Percentiles rank a stretch among this genome's conserved stretches.
These are phyloP conservation scores for Selenicereus undatus DNA, from an alignment of 148 eudicot genomes.

Conservation along the genomic window DNA sequence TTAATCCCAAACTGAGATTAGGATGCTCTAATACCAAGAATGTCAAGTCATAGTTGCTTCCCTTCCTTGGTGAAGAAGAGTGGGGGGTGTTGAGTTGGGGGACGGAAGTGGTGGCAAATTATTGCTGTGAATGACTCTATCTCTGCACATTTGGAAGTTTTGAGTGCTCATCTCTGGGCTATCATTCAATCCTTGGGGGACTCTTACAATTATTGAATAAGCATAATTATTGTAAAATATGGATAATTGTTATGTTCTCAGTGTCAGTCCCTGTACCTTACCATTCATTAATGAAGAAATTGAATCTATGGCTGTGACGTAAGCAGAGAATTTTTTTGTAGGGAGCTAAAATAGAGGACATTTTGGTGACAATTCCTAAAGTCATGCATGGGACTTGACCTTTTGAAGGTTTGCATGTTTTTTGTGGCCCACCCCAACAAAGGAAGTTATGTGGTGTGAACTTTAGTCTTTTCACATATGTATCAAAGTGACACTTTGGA, in stretches of 20 bases:
- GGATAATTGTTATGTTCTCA: neutral
- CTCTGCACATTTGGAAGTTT: neutral
- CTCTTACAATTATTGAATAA: neutral
- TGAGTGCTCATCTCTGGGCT: neutral
- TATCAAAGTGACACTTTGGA: neutral
- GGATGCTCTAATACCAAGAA: neutral
- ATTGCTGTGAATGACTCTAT: no score
- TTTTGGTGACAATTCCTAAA: neutral
- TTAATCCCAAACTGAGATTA: neutral
- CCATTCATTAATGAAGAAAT: neutral
- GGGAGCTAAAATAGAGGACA: neutral
- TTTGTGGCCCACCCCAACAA: neutral
- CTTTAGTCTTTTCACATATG: neutral
- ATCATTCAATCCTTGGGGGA: neutral
- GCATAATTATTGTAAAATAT: neutral
- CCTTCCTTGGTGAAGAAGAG: no score
- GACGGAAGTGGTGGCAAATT: no score
- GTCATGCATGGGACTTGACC: neutral
- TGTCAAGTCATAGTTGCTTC: neutral
- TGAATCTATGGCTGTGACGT: neutral
- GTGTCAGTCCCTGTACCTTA: neutral
- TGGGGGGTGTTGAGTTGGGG: neutral
- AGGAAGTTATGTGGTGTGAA: constrained; percentile 1
- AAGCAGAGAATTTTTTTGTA: neutral
- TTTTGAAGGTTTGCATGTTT: neutral